phyloP scores from a whole-genome alignment of 2,329 filamentous ascomycete genomes.

The Raffaelea ambrosiae region DNA sequence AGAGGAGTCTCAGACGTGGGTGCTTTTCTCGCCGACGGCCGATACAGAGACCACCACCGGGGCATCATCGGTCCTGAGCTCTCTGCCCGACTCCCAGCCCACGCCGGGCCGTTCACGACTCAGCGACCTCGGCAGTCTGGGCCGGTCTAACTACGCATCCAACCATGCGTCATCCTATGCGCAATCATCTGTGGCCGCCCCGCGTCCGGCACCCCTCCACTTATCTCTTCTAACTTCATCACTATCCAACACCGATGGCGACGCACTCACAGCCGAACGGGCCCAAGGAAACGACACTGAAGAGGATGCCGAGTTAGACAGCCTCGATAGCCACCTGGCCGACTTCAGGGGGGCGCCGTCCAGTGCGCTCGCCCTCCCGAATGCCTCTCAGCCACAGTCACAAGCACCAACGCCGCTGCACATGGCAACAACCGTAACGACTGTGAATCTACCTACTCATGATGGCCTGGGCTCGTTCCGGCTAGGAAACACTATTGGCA shows the following conservation, averaged over 20 bases:
- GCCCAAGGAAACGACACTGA: slow-evolving; percentile 27
- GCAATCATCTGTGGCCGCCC: slow-evolving; percentile 12
- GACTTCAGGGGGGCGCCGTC: slow-evolving; percentile 62
- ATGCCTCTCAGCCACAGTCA: background rate
- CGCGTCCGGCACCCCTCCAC: slow-evolving; percentile 18
- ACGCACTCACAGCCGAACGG: slow-evolving; percentile 26
- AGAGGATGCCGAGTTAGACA: slow-evolving; percentile 78
- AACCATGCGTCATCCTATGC: slow-evolving; percentile 19
- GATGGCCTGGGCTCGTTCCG: slow-evolving; percentile 86
- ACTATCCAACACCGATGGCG: background rate
- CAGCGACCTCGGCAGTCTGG: slow-evolving; percentile 74
- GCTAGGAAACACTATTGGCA: slow-evolving; percentile 43
- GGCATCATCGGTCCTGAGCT: slow-evolving; percentile 51
- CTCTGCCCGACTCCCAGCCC: slow-evolving; percentile 56
- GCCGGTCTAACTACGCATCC: slow-evolving; percentile 54
- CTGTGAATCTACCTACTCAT: slow-evolving; percentile 63
- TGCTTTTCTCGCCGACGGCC: slow-evolving; percentile 77
- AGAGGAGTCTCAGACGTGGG: slow-evolving; percentile 85
- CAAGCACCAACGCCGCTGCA: slow-evolving; percentile 28
- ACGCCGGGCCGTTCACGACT: slow-evolving; percentile 62
- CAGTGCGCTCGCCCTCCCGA: slow-evolving; percentile 19
- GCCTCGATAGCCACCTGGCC: slow-evolving; percentile 82
- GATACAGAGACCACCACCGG: slow-evolving; percentile 46
- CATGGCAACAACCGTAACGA: background rate
- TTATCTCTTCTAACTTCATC: slow-evolving; percentile 17